Percentiles rank a stretch among this genome's conserved stretches.
phyloP scores from a whole-genome alignment of 2,329 filamentous ascomycete species.

The Colletotrichum tanaceti region DNA sequence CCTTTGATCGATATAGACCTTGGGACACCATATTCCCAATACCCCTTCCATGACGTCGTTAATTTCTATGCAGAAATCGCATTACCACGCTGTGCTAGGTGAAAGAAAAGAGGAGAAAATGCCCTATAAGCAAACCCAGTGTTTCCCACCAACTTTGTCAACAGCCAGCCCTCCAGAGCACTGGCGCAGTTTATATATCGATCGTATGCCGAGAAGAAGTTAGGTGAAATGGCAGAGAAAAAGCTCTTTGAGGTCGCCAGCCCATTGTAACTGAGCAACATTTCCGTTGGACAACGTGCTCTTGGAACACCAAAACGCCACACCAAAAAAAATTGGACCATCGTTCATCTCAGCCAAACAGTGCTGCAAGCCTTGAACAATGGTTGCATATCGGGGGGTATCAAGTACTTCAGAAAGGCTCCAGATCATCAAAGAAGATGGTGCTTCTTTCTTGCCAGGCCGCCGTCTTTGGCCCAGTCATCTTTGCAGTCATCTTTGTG shows the following conservation, averaged over 20 bases:
- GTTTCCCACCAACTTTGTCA: background rate
- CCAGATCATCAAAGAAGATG: conserved; percentile 41
- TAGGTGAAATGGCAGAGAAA: background rate
- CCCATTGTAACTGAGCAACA: background rate
- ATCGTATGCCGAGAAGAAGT: background rate
- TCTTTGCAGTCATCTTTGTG: conserved; percentile 2
- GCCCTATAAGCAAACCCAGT: background rate
- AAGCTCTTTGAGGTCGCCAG: background rate
- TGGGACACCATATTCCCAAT: conserved; percentile 29
- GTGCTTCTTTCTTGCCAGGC: conserved; percentile 14
- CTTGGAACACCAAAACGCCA: conserved; percentile 18
- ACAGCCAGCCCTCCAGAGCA: conserved; percentile 5
- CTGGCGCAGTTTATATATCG: conserved; percentile 3
- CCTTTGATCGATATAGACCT: background rate
- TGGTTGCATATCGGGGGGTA: conserved; percentile 30
- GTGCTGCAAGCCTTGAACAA: background rate
- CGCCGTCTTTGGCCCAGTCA: background rate
- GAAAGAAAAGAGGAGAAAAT: conserved; percentile 15
- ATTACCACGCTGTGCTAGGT: conserved; percentile 31
- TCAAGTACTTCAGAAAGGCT: conserved; percentile 43
- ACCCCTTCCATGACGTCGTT: conserved; percentile 32
- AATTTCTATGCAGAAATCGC: conserved; percentile 27
- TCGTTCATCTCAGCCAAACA: background rate
- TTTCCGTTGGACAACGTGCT: background rate
- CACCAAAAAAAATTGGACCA: background rate